Conservation (phyloP, 257 asterid species). For the Jacaranda mimosifolia region DNA sequence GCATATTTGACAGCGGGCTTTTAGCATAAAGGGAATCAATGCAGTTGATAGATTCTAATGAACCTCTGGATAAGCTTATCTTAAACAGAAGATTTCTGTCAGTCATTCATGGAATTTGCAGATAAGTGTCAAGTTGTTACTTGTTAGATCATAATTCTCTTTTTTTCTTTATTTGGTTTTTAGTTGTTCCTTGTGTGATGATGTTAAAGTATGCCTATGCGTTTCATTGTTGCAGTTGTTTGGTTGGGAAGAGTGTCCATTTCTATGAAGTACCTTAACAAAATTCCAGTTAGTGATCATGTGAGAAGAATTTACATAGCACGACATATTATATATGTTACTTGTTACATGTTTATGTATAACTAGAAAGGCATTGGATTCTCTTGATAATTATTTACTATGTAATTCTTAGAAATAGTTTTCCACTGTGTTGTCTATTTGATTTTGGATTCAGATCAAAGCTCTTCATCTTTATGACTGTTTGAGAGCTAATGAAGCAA, state of each 20-base stretch:
- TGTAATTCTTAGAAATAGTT: constrained; percentile 6
- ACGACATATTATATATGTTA: constrained; percentile 77
- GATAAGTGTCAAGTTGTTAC: constrained; percentile 57
- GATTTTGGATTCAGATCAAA: constrained; percentile 69
- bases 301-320: constrained; percentile 89
- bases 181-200: constrained; percentile 12
- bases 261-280: constrained; percentile 81
- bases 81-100: constrained; percentile 67
- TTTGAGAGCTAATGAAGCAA: constrained; percentile 95
- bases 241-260: constrained; percentile 91
- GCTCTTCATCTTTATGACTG: constrained; percentile 99
- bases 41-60: constrained; percentile 57
- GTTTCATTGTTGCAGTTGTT: constrained; percentile 54
- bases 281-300: constrained; percentile 67
- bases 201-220: neutral
- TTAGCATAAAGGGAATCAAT: constrained; percentile 49
- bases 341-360: constrained; percentile 5
- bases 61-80: constrained; percentile 82
- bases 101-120: constrained; percentile 81
- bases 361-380: constrained; percentile 20
- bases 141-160: neutral
- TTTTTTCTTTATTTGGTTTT: neutral
- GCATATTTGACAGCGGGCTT: constrained; percentile 68
- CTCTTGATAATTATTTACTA: constrained; percentile 15
- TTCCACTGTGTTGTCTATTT: constrained; percentile 23